Evolutionary conservation across 495 filamentous ascomycete species (phyloP).

Genomic region (Penicillium chermesinum): DNA sequence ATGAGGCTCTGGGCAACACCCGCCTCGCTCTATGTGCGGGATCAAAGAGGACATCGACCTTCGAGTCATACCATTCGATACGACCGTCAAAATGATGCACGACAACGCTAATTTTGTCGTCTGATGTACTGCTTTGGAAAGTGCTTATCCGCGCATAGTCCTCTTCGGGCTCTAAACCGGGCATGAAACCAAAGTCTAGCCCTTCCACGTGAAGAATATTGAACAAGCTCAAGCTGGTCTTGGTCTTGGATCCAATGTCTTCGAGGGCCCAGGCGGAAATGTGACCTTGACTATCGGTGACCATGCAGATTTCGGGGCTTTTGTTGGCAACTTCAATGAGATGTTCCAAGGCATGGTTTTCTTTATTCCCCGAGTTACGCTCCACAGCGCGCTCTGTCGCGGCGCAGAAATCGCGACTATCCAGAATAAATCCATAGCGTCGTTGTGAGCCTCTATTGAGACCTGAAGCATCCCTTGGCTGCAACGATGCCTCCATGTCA

Average conservation of each 20-base stretch:
- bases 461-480: slow-evolving; percentile 44
- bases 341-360: slow-evolving; percentile 71
- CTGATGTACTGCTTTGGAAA: slow-evolving; percentile 58
- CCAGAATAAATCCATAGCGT: slow-evolving; percentile 77
- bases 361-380: slow-evolving; percentile 51
- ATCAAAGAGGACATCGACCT: slow-evolving; percentile 77
- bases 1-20: slow-evolving; percentile 53
- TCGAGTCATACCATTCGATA: slow-evolving; percentile 74
- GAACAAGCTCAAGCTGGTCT: slow-evolving; percentile 67
- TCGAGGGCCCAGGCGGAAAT: slow-evolving; percentile 96
- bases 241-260: slow-evolving; percentile 72
- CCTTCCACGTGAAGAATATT: slow-evolving; percentile 81
- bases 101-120: slow-evolving; percentile 66
- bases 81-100: slow-evolving; percentile 83
- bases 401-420: slow-evolving; percentile 71
- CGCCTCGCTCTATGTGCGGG: slow-evolving; percentile 62
- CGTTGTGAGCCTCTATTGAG: slow-evolving; percentile 26
- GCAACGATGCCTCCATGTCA: slow-evolving; percentile 71
- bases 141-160: slow-evolving; percentile 67
- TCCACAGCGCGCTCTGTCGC: slow-evolving; percentile 75
- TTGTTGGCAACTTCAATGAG: slow-evolving; percentile 81
- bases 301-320: slow-evolving; percentile 80
- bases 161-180: slow-evolving; percentile 34
- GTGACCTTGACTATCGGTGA: slow-evolving; percentile 75
- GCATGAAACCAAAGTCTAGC: slow-evolving; percentile 60